These are phyloP conservation scores for Pythium aristosporum DNA, from an alignment of 352 stramenopile genomes.

Conservation along the genomic window DNA sequence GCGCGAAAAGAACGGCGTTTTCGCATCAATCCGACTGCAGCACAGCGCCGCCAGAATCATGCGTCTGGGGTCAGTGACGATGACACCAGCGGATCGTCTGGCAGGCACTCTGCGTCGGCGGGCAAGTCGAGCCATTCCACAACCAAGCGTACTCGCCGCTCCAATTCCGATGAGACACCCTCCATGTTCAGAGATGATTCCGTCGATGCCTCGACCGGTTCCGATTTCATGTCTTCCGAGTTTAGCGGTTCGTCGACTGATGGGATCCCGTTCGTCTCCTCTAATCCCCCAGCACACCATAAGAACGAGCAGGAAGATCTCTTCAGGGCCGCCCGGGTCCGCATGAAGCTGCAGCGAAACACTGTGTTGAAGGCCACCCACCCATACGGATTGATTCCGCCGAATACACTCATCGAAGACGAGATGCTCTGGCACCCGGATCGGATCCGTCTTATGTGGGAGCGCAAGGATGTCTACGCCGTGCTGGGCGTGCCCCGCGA, in stretches of 20 bases:
- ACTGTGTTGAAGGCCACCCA: slow-evolving; percentile 34
- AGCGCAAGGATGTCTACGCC: slow-evolving; percentile 71
- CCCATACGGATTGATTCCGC: slow-evolving; percentile 30
- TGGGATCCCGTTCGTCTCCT: slow-evolving; percentile 13
- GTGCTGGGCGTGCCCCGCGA: slow-evolving; percentile 70
- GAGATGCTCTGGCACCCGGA: slow-evolving; percentile 77
- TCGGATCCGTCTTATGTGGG: slow-evolving; percentile 79
- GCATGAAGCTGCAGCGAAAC: slow-evolving; percentile 77
- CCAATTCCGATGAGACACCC: slow-evolving; percentile 26
- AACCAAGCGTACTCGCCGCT: slow-evolving; percentile 28
- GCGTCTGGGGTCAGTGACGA: slow-evolving; percentile 12
- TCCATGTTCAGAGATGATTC: slow-evolving; percentile 19
- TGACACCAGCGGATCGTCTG: slow-evolving; percentile 1
- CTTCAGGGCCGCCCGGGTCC: slow-evolving; percentile 67
- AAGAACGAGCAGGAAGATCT: slow-evolving; percentile 79
- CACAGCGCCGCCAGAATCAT: slow-evolving; percentile 26
- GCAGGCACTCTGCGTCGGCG: background rate
- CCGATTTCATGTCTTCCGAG: slow-evolving; percentile 24
- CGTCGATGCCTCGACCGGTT: slow-evolving; percentile 10
- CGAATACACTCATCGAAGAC: slow-evolving; percentile 47
- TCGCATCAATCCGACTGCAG: slow-evolving; percentile 35
- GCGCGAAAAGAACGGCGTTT: slow-evolving; percentile 41
- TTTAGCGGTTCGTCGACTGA: slow-evolving; percentile 26
- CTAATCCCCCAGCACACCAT: slow-evolving; percentile 23
- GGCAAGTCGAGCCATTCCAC: background rate